These are phyloP conservation scores for Nakazawaea holstii DNA, from an alignment of 805 yeast genomes.

Conservation along the genomic window DNA sequence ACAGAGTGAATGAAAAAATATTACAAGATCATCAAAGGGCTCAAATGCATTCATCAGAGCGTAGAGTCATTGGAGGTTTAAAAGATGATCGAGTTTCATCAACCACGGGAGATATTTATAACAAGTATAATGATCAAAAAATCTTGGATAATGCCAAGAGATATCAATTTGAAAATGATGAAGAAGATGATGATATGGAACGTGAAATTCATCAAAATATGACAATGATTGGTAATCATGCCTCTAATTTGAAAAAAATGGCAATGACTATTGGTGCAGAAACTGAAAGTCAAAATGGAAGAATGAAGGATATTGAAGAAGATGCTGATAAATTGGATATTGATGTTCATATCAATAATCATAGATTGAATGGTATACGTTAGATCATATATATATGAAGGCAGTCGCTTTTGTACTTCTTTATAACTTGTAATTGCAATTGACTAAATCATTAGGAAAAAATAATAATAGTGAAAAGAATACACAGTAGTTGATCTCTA, in stretches of 20 bases:
- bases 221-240: conserved; percentile 66
- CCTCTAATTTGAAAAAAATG: conserved; percentile 64
- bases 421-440: too few species aligned
- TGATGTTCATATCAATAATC: conserved; percentile 71
- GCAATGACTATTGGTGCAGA: conserved; percentile 75
- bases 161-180: conserved; percentile 83
- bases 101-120: conserved; percentile 20
- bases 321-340: conserved; percentile 82
- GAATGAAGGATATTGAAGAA: conserved; percentile 73
- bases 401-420: too few species aligned
- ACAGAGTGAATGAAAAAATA: conserved; percentile 19
- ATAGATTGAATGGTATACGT: conserved; percentile 54
- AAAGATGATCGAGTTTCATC: conserved; percentile 32
- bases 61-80: conserved; percentile 61
- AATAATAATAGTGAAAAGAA: too few species aligned
- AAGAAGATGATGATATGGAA: conserved; percentile 91
- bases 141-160: conserved; percentile 54
- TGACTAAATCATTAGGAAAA: too few species aligned
- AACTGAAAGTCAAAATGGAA: conserved; percentile 69
- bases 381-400: conserved; percentile 15
- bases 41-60: conserved; percentile 58
- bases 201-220: conserved; percentile 79
- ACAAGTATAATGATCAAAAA: conserved; percentile 47
- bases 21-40: conserved; percentile 55
- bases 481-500: not conserved